A percentile compares a stretch with the other conserved stretches of the same genome.
These are phyloP conservation scores for Blastomyces gilchristii DNA, from an alignment of 2,329 filamentous ascomycete species.

Conservation along the genomic window DNA sequence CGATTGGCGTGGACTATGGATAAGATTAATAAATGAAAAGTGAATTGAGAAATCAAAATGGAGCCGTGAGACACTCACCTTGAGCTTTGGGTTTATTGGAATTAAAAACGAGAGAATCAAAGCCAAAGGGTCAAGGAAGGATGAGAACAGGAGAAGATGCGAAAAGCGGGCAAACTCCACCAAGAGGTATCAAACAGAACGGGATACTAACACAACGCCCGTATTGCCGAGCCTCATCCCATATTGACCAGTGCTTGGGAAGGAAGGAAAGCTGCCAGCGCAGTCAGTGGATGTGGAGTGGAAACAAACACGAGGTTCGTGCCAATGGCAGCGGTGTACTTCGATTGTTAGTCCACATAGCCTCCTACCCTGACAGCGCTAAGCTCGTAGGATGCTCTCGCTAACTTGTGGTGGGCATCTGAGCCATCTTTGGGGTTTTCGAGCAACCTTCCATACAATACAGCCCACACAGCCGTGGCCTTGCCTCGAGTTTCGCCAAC, in stretches of 20 bases:
- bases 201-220: neutral
- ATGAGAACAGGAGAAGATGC: neutral
- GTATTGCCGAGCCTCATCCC: conserved; percentile 1
- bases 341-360: neutral
- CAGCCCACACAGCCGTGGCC: too few relatives aligned
- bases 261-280: neutral
- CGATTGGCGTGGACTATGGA: neutral
- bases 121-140: neutral
- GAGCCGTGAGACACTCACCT: neutral
- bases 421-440: conserved; percentile 1
- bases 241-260: neutral
- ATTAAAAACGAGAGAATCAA: neutral
- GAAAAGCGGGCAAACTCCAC: neutral
- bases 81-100: neutral
- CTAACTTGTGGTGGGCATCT: neutral
- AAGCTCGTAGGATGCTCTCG: neutral
- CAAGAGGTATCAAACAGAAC: neutral
- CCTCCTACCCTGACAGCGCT: neutral
- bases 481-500: too few relatives aligned
- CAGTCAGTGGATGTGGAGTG: neutral
- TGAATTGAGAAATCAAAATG: neutral
- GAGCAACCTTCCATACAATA: neutral
- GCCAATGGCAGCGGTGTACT: neutral
- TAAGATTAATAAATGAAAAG: neutral
- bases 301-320: conserved; percentile 7